phyloP scores from a whole-genome alignment of 805 yeast species.

The Diddensiella caesifluorescens region DNA sequence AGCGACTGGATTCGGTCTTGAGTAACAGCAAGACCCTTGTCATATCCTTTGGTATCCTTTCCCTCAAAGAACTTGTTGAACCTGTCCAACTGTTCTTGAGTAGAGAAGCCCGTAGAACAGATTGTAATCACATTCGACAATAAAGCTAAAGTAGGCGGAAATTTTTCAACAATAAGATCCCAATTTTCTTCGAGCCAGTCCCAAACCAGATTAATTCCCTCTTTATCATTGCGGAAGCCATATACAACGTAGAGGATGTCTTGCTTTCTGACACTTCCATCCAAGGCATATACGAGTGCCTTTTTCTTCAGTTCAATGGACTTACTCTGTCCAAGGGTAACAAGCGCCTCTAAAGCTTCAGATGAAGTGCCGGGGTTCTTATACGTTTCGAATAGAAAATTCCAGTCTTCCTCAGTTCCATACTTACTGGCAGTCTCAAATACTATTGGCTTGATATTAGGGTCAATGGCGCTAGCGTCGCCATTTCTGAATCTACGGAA shows the following conservation, averaged over 20 bases:
- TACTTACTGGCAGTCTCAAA: slow-evolving; percentile 60
- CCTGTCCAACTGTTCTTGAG: slow-evolving; percentile 47
- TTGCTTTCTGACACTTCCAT: slow-evolving; percentile 57
- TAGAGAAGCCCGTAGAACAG: slow-evolving; percentile 57
- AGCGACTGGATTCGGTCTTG: slow-evolving; percentile 50
- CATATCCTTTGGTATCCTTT: slow-evolving; percentile 50
- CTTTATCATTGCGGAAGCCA: slow-evolving; percentile 57
- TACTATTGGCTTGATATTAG: slow-evolving; percentile 63
- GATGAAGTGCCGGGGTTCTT: slow-evolving; percentile 54
- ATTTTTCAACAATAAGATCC: slow-evolving; percentile 56
- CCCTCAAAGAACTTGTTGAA: slow-evolving; percentile 44
- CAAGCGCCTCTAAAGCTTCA: slow-evolving; percentile 65
- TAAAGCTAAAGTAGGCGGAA: slow-evolving; percentile 81
- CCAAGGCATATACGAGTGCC: slow-evolving; percentile 51
- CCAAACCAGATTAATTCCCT: slow-evolving; percentile 65
- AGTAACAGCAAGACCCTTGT: slow-evolving; percentile 51
- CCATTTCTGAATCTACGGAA: slow-evolving; percentile 56
- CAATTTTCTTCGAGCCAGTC: slow-evolving; percentile 65
- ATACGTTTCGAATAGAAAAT: slow-evolving; percentile 56
- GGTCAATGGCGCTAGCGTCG: slow-evolving; percentile 63
- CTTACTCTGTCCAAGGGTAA: slow-evolving; percentile 60
- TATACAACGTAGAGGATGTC: slow-evolving; percentile 74
- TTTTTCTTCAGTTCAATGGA: slow-evolving; percentile 48
- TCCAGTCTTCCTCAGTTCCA: slow-evolving; percentile 61
- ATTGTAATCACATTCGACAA: slow-evolving; percentile 67